Conservation (phyloP, 441 rosid genomes). For the Daphne laureola region DNA sequence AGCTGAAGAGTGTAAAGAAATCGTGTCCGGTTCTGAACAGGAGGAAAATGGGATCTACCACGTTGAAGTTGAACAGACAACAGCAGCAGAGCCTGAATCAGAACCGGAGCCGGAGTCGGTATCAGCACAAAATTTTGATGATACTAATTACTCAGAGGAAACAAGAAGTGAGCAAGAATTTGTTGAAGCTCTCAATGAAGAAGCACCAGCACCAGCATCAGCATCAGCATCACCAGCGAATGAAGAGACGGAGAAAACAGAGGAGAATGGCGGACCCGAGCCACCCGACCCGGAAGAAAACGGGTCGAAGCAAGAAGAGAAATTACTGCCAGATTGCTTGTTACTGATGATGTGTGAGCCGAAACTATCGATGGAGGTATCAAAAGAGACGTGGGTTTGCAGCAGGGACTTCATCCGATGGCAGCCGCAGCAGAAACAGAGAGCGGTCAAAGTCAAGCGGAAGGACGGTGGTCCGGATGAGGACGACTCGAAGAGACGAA, state of each 20-base stretch:
- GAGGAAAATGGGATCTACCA: background rate
- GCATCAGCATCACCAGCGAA: background rate
- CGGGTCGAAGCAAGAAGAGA: constrained; percentile 28
- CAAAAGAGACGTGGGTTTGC: constrained; percentile 93
- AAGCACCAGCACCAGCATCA: no score
- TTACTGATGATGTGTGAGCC: constrained; percentile 92
- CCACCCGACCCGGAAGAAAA: constrained; percentile 25
- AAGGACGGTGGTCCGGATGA: constrained; percentile 39
- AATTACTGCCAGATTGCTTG: constrained; percentile 70
- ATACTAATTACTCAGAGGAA: background rate
- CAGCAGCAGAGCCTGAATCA: constrained; percentile 8
- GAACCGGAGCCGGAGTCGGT: background rate
- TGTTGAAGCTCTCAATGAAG: constrained; percentile 16
- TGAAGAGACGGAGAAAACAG: constrained; percentile 14
- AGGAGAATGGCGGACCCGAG: constrained; percentile 31
- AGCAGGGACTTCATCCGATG: constrained; percentile 76
- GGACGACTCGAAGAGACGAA: constrained; percentile 34
- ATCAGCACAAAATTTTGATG: background rate
- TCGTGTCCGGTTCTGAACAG: constrained; percentile 8
- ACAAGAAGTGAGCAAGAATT: constrained; percentile 2
- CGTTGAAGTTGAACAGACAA: constrained; percentile 5
- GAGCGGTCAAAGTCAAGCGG: constrained; percentile 31
- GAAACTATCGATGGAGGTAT: constrained; percentile 94
- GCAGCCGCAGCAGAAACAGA: constrained; percentile 47
- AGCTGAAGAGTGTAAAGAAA: constrained; percentile 11